phyloP scores from a whole-genome alignment of 352 stramenopile species.

The Phytophthora pinifolia region DNA sequence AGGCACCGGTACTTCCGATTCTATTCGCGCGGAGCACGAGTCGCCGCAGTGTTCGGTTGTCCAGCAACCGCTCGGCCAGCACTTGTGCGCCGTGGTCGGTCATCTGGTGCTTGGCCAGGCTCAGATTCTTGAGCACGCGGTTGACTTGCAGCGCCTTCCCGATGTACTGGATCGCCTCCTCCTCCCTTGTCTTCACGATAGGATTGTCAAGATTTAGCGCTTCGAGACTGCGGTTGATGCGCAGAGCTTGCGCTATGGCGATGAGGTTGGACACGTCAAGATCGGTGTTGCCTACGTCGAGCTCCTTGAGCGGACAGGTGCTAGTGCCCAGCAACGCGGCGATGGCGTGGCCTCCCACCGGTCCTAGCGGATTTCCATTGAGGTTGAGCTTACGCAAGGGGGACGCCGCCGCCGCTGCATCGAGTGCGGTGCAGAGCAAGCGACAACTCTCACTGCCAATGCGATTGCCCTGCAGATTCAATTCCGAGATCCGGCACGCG shows the following conservation, averaged over 20 bases:
- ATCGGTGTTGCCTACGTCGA: slow-evolving; percentile 59
- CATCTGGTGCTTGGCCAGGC: slow-evolving; percentile 71
- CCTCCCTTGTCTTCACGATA: slow-evolving; percentile 52
- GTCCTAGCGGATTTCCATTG: slow-evolving; percentile 49
- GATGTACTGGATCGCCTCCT: slow-evolving; percentile 70
- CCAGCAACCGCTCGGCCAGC: slow-evolving; percentile 64
- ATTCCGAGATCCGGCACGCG: slow-evolving; percentile 44
- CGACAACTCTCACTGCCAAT: slow-evolving; percentile 59
- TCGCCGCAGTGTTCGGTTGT: slow-evolving; percentile 59
- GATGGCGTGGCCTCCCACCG: slow-evolving; percentile 52
- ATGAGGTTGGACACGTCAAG: slow-evolving; percentile 67
- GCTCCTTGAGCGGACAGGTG: slow-evolving; percentile 40
- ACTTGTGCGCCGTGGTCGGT: slow-evolving; percentile 69
- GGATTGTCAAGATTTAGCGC: slow-evolving; percentile 67
- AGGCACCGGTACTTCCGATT: slow-evolving; percentile 61
- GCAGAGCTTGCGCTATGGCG: slow-evolving; percentile 55
- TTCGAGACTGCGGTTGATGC: slow-evolving; percentile 38
- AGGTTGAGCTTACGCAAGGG: slow-evolving; percentile 48
- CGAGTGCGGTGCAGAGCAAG: slow-evolving; percentile 54
- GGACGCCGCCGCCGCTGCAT: slow-evolving; percentile 30
- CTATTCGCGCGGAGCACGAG: slow-evolving; percentile 64
- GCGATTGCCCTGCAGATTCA: slow-evolving; percentile 62
- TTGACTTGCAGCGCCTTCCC: slow-evolving; percentile 82
- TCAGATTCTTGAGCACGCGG: slow-evolving; percentile 49
- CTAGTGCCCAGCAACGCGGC: slow-evolving; percentile 40